These are phyloP conservation scores for Diplotaxis tenuifolia DNA, from an alignment of 345 rosid genomes.

Conservation along the genomic window DNA sequence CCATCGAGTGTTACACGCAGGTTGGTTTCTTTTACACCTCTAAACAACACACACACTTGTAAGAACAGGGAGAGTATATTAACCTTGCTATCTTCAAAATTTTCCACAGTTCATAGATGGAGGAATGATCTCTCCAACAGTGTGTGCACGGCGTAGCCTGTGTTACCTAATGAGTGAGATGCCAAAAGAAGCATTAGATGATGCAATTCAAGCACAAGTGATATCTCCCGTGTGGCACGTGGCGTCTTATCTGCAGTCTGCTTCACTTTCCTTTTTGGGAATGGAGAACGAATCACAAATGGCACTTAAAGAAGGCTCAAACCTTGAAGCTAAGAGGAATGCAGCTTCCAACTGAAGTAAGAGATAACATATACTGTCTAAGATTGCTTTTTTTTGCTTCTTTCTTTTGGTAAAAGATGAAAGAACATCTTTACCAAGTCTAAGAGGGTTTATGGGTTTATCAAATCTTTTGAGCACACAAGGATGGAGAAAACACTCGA, in stretches of 20 bases:
- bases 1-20: constrained; percentile 75
- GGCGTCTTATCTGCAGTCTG: constrained; percentile 80
- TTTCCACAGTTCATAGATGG: constrained; percentile 67
- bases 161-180: constrained; percentile 71
- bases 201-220: constrained; percentile 79
- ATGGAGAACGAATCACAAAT: constrained; percentile 79
- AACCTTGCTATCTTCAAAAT: neutral
- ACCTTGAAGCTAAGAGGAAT: constrained; percentile 57
- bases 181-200: constrained; percentile 75
- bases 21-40: constrained; percentile 34
- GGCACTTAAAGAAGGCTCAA: constrained; percentile 73
- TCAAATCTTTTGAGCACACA: neutral
- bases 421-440: neutral
- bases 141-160: constrained; percentile 78
- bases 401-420: neutral
- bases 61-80: neutral
- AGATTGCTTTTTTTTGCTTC: neutral
- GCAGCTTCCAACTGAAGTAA: constrained; percentile 55
- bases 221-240: constrained; percentile 84
- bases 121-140: constrained; percentile 87
- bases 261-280: constrained; percentile 59
- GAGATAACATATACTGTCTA: neutral
- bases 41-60: neutral
- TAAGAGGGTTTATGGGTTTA: too few species aligned
- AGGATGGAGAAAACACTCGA: neutral